phyloP scores from a whole-genome alignment of 495 filamentous ascomycete genomes.

The Aspergillus steynii region DNA sequence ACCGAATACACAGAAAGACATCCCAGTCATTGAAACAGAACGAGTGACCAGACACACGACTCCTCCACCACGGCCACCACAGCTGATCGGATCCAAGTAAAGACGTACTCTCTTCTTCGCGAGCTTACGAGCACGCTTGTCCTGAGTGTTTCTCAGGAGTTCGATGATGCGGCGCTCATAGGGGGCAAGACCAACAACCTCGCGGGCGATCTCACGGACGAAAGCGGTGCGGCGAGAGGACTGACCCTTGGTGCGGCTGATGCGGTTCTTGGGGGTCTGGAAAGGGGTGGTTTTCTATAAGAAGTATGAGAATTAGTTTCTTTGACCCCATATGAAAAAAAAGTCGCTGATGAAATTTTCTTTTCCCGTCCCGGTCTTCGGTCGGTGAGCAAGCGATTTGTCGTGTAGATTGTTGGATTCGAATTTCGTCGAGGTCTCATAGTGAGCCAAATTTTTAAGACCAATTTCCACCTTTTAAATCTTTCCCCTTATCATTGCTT shows the following conservation, averaged over 20 bases:
- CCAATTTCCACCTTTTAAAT: neutral
- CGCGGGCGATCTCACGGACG: slow-evolving; percentile 91
- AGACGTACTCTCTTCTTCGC: slow-evolving; percentile 93
- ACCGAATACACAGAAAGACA: neutral
- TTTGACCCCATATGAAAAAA: neutral
- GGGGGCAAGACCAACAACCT: slow-evolving; percentile 87
- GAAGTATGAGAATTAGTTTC: slow-evolving; percentile 15
- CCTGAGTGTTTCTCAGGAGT: slow-evolving; percentile 96
- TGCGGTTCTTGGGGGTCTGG: slow-evolving; percentile 75
- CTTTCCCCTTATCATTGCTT: neutral
- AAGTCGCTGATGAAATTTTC: neutral
- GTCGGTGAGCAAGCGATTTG: slow-evolving; percentile 16
- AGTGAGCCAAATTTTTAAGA: neutral
- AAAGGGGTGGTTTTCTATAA: slow-evolving; percentile 87
- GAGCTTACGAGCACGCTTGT: slow-evolving; percentile 98
- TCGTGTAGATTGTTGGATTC: neutral
- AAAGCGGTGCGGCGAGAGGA: slow-evolving; percentile 91
- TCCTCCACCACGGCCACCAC: neutral
- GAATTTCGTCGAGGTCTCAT: neutral
- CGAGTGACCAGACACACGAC: neutral
- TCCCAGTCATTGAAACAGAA: neutral
- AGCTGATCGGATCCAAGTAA: neutral
- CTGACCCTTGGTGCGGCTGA: slow-evolving; percentile 88
- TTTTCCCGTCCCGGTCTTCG: neutral
- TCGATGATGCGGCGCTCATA: slow-evolving; percentile 99